A percentile compares a stretch with the other conserved stretches of the same genome.
These are phyloP conservation scores for Colletotrichum incanum DNA, from an alignment of 2,329 filamentous ascomycete species.

Conservation along the genomic window DNA sequence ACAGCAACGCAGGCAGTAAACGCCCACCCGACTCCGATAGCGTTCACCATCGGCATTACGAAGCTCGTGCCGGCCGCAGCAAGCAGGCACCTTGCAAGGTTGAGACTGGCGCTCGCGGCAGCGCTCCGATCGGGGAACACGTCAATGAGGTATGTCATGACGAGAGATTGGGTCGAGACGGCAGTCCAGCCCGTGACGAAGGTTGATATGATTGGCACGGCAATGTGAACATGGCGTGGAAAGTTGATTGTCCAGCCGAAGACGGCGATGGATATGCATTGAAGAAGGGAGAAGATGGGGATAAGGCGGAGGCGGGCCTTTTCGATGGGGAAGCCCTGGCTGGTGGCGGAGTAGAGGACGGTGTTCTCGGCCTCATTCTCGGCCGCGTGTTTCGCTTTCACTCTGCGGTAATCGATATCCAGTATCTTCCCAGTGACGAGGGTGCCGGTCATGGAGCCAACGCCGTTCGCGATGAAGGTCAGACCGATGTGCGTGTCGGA, in stretches of 20 bases:
- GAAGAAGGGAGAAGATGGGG: constrained; percentile 60
- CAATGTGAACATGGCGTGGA: constrained; percentile 59
- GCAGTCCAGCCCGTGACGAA: constrained; percentile 69
- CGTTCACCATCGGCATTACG: constrained; percentile 64
- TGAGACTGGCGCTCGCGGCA: constrained; percentile 67
- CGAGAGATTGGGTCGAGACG: constrained; percentile 63
- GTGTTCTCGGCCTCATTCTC: neutral
- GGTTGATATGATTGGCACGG: constrained; percentile 64
- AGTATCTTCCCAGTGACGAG: constrained; percentile 67
- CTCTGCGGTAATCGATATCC: constrained; percentile 64
- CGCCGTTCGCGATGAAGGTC: constrained; percentile 69
- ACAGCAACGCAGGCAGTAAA: constrained; percentile 63
- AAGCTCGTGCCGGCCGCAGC: constrained; percentile 62
- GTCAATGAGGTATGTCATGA: constrained; percentile 70
- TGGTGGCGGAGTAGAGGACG: neutral
- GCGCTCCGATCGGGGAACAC: constrained; percentile 65
- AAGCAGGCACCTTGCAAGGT: constrained; percentile 67
- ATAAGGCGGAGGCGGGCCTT: constrained; percentile 66
- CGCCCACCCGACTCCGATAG: constrained; percentile 49
- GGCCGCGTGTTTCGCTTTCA: constrained; percentile 49
- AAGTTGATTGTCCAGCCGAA: constrained; percentile 70
- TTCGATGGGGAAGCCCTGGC: constrained; percentile 62
- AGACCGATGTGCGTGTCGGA: constrained; percentile 63
- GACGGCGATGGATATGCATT: constrained; percentile 62
- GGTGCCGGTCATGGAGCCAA: constrained; percentile 68